A percentile compares a stretch with the other conserved stretches of the same genome.
Conservation (phyloP, 1,284 basidiomycete species). For the Ganoderma sp. region DNA sequence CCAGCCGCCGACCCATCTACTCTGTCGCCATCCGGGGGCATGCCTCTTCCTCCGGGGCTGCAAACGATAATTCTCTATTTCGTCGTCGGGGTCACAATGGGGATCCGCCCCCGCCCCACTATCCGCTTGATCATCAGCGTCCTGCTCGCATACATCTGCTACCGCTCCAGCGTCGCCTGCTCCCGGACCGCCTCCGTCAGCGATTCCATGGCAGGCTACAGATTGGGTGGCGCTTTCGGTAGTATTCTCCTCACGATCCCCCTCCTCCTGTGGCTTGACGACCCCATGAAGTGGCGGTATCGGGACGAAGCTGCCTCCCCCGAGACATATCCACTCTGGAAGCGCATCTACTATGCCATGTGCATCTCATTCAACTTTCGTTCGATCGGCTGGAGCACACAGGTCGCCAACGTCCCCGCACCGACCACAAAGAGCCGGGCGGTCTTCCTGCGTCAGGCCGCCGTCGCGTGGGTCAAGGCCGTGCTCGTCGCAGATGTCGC, state of each 20-base stretch:
- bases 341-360: background rate
- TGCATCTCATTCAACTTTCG: background rate
- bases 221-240: background rate
- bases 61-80: background rate
- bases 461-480: background rate
- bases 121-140: background rate
- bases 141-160: background rate
- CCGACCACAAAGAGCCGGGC: background rate
- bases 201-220: background rate
- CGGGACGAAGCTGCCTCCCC: background rate
- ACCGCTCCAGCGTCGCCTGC: background rate
- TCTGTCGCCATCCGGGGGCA: background rate
- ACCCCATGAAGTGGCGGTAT: slow-evolving; percentile 3
- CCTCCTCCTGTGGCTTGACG: background rate
- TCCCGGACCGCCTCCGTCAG: background rate
- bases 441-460: background rate
- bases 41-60: background rate
- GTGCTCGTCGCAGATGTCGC: background rate
- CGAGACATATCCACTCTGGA: background rate
- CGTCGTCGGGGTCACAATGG: background rate
- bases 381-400: slow-evolving; percentile 1
- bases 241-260: background rate
- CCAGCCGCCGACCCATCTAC: background rate
- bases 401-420: background rate
- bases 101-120: background rate